phyloP scores from a whole-genome alignment of 345 rosid genomes.

The Eucalyptus lansdowneana region DNA sequence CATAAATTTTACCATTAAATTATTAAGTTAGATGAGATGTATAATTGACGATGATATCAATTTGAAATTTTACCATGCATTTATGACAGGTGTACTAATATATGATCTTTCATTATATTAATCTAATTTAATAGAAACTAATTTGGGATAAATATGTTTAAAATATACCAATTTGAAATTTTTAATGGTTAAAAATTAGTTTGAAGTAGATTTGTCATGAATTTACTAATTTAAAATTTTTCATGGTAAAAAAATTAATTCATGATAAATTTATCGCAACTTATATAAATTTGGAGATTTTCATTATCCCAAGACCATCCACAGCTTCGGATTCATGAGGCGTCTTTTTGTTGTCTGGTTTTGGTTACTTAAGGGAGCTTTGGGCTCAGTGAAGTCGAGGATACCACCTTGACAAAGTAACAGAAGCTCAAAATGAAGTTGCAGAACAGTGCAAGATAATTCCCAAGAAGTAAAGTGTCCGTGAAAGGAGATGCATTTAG shows the following conservation, averaged over 20 bases:
- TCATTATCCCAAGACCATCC: not conserved
- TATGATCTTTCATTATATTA: too few relatives aligned
- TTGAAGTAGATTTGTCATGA: accelerated
- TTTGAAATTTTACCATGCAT: accelerated
- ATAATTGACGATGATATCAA: accelerated
- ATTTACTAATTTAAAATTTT: too few relatives aligned
- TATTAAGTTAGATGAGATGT: accelerated
- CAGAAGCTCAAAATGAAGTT: not conserved
- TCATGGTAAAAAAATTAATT: too few relatives aligned
- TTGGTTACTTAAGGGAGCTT: not conserved
- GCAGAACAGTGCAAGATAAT: not conserved
- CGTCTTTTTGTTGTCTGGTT: not conserved
- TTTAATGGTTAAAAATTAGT: accelerated
- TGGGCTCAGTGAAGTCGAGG: not conserved
- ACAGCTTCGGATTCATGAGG: not conserved
- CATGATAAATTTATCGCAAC: too few relatives aligned
- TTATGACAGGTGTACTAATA: accelerated
- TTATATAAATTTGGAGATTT: too few relatives aligned
- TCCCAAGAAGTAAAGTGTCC: not conserved
- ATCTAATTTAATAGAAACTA: too few relatives aligned
- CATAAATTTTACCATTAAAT: too few relatives aligned
- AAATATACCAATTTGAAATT: accelerated
- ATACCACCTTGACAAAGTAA: not conserved
- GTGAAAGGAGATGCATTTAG: not conserved
- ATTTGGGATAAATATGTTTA: accelerated